phyloP scores from a whole-genome alignment of 192 early-diverging fungal genomes.

The Funneliformis mosseae region DNA sequence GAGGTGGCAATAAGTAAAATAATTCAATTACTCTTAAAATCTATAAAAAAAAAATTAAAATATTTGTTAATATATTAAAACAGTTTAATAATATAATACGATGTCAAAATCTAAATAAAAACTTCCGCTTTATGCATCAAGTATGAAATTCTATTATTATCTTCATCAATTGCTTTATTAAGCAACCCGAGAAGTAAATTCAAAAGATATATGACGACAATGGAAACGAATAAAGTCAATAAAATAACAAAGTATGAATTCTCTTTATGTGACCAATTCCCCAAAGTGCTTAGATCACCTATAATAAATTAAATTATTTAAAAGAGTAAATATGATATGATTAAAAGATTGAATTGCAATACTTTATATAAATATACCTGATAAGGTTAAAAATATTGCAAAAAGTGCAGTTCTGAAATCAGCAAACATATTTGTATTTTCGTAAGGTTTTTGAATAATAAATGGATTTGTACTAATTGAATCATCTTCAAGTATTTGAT shows the following conservation, averaged over 20 bases:
- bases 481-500: no score
- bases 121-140: slow-evolving; percentile 4
- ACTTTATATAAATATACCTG: neutral
- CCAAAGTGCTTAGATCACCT: neutral
- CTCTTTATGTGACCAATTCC: neutral
- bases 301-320: neutral
- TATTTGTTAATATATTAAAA: no score
- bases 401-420: neutral
- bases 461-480: no score
- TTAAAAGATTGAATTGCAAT: neutral
- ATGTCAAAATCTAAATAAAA: no score
- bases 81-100: neutral
- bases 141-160: neutral
- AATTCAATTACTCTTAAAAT: slow-evolving; percentile 2
- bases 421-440: neutral
- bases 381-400: neutral
- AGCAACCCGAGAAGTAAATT: slow-evolving; percentile 21
- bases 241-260: neutral
- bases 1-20: slow-evolving; percentile 8
- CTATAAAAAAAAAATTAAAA: neutral
- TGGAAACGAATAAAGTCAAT: neutral
- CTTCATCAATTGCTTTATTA: neutral
- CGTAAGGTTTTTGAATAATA: no score
- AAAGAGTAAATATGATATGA: no score
- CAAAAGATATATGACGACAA: slow-evolving; percentile 1